A percentile compares a stretch with the other conserved stretches of the same genome.
phyloP scores from a whole-genome alignment of 73 alveolate species.

The Breviolum minutum region DNA sequence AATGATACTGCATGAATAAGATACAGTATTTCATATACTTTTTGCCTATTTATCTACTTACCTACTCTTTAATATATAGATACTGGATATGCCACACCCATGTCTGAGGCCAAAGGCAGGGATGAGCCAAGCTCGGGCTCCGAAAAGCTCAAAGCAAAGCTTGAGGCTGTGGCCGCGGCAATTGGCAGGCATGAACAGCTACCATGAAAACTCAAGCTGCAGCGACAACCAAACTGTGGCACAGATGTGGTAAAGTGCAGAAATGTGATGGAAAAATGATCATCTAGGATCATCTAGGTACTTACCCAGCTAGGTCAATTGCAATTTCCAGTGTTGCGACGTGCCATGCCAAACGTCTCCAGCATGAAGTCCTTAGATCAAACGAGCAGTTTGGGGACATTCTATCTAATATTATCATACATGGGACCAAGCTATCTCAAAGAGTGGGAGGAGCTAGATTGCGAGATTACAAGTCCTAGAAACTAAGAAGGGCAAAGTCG shows the following conservation, averaged over 20 bases:
- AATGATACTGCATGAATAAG: background rate
- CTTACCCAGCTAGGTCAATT: background rate
- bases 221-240: background rate
- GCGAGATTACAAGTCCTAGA: too few relatives aligned
- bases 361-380: slow-evolving; percentile 74
- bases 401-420: background rate
- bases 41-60: too few relatives aligned
- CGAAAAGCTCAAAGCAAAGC: slow-evolving; percentile 47
- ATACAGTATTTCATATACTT: background rate
- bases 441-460: too few relatives aligned
- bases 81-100: too few relatives aligned
- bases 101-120: slow-evolving; percentile 6
- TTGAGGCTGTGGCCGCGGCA: background rate
- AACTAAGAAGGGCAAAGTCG: too few relatives aligned
- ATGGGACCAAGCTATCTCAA: background rate
- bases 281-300: too few relatives aligned
- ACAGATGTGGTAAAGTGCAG: background rate
- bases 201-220: background rate
- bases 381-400: background rate
- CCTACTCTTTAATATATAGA: too few relatives aligned
- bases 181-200: background rate
- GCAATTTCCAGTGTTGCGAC: slow-evolving; percentile 90
- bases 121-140: slow-evolving; percentile 32
- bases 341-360: slow-evolving; percentile 89
- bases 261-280: too few relatives aligned